Percentiles rank a stretch among this genome's conserved stretches.
phyloP scores from a whole-genome alignment of 2,329 filamentous ascomycete genomes.

The Zalaria obscura region DNA sequence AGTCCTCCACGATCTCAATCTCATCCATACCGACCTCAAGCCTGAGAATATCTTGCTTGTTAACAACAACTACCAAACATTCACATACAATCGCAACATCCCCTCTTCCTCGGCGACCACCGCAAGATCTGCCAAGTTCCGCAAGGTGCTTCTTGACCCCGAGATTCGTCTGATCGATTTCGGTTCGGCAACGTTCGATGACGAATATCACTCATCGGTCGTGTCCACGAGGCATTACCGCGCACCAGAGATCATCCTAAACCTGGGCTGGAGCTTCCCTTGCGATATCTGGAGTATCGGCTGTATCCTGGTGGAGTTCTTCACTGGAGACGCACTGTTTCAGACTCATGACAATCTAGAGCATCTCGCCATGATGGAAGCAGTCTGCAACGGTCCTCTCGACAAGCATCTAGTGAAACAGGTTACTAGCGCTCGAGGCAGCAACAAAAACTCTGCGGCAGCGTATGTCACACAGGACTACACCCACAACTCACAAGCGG shows the following conservation, averaged over 20 bases:
- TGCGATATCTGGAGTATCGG: slow-evolving; percentile 59
- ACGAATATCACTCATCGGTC: slow-evolving; percentile 54
- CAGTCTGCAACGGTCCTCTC: slow-evolving; percentile 42
- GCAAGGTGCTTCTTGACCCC: slow-evolving; percentile 48
- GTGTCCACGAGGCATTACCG: slow-evolving; percentile 54
- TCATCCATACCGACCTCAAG: slow-evolving; percentile 78
- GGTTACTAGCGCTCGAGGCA: slow-evolving; percentile 33
- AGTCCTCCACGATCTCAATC: slow-evolving; percentile 93
- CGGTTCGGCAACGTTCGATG: slow-evolving; percentile 53
- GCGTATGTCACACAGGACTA: slow-evolving; percentile 29
- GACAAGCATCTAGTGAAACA: slow-evolving; percentile 40
- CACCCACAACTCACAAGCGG: neutral
- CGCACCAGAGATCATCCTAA: slow-evolving; percentile 53
- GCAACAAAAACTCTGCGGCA: slow-evolving; percentile 37
- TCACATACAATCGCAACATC: slow-evolving; percentile 54
- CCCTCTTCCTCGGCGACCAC: slow-evolving; percentile 48
- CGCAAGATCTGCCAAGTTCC: slow-evolving; percentile 43
- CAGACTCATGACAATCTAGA: slow-evolving; percentile 56
- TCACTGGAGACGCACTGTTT: slow-evolving; percentile 53
- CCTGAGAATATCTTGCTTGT: slow-evolving; percentile 55
- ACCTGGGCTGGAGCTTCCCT: slow-evolving; percentile 53
- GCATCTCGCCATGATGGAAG: slow-evolving; percentile 57
- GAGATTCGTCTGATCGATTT: slow-evolving; percentile 56
- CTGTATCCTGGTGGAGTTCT: slow-evolving; percentile 55
- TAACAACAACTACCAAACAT: slow-evolving; percentile 51